These are phyloP conservation scores for Acanthochlamys bracteata DNA, from an alignment of 106 monocot genomes.

Conservation along the genomic window DNA sequence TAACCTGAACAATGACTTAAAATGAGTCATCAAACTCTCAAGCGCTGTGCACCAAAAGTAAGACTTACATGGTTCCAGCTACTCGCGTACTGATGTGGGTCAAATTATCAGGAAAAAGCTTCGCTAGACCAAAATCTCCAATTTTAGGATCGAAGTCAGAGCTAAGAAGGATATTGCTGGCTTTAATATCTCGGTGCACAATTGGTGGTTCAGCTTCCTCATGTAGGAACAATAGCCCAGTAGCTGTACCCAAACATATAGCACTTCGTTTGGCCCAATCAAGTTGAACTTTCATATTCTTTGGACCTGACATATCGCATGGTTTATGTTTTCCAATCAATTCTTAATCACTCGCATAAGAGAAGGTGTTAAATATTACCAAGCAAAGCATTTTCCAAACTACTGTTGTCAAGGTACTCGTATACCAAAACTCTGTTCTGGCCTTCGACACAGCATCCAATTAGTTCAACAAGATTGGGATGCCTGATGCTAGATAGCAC, in stretches of 20 bases:
- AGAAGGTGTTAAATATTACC: slow-evolving; percentile 20
- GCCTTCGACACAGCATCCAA: slow-evolving; percentile 54
- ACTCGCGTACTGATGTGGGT: slow-evolving; percentile 55
- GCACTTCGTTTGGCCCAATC: slow-evolving; percentile 37
- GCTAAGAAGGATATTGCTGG: slow-evolving; percentile 50
- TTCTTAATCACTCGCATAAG: too few species aligned
- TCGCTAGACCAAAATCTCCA: slow-evolving; percentile 52
- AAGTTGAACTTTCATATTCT: slow-evolving; percentile 18
- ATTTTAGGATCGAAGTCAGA: slow-evolving; percentile 37
- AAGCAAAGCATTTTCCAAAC: slow-evolving; percentile 34
- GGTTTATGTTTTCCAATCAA: neutral
- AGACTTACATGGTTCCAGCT: slow-evolving; percentile 43
- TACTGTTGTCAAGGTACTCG: slow-evolving; percentile 49
- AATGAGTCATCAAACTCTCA: too few species aligned
- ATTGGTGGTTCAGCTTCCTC: slow-evolving; percentile 43
- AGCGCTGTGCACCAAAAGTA: too few species aligned
- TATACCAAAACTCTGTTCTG: slow-evolving; percentile 38
- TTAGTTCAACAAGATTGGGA: slow-evolving; percentile 42
- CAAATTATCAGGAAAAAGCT: slow-evolving; percentile 48
- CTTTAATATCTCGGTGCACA: slow-evolving; percentile 56
- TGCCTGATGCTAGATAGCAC: slow-evolving; percentile 37
- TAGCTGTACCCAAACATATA: slow-evolving; percentile 41
- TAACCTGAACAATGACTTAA: too few species aligned
- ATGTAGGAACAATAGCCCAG: slow-evolving; percentile 43
- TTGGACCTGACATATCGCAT: slow-evolving; percentile 14